Percentiles rank a stretch among this genome's conserved stretches.
phyloP scores from a whole-genome alignment of 2,329 filamentous ascomycete genomes.

The Exophiala xenobiotica region DNA sequence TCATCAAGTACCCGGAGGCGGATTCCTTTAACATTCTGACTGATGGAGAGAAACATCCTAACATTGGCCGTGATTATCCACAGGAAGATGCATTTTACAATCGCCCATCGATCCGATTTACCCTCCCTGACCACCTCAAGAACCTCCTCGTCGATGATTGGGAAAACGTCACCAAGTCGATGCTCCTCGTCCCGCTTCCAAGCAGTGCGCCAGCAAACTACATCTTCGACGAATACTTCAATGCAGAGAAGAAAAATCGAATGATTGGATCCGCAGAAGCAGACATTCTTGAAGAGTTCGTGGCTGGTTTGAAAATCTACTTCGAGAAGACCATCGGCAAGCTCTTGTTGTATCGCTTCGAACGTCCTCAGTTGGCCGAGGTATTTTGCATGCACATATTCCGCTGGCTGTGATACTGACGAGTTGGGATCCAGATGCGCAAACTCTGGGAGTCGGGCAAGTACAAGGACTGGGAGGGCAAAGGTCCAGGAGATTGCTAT shows the following conservation, averaged over 20 bases:
- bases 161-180: slow-evolving; percentile 97
- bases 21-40: background rate
- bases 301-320: slow-evolving; percentile 84
- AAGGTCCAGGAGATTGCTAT: slow-evolving; percentile 77
- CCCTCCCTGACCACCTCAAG: slow-evolving; percentile 86
- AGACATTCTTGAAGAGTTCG: slow-evolving; percentile 86
- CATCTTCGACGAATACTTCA: slow-evolving; percentile 79
- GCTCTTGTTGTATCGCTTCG: slow-evolving; percentile 89
- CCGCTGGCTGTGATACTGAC: slow-evolving; percentile 4
- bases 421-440: slow-evolving; percentile 53
- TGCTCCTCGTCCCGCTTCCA: slow-evolving; percentile 82
- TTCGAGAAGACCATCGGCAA: slow-evolving; percentile 88
- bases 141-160: slow-evolving; percentile 94
- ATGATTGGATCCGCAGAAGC: slow-evolving; percentile 66
- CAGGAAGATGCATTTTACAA: slow-evolving; percentile 87
- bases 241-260: slow-evolving; percentile 66
- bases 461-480: slow-evolving; percentile 63
- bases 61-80: background rate
- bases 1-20: slow-evolving; percentile 1
- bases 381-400: slow-evolving; percentile 10
- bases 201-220: slow-evolving; percentile 70
- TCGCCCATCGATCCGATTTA: slow-evolving; percentile 80
- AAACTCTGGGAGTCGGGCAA: slow-evolving; percentile 65
- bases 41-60: background rate
- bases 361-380: slow-evolving; percentile 74